Evolutionary conservation across 768 basidiomycete genomes (phyloP), one percentile per base, ranked within the genome.

Genomic region (Mycena chlorophos): DNA sequence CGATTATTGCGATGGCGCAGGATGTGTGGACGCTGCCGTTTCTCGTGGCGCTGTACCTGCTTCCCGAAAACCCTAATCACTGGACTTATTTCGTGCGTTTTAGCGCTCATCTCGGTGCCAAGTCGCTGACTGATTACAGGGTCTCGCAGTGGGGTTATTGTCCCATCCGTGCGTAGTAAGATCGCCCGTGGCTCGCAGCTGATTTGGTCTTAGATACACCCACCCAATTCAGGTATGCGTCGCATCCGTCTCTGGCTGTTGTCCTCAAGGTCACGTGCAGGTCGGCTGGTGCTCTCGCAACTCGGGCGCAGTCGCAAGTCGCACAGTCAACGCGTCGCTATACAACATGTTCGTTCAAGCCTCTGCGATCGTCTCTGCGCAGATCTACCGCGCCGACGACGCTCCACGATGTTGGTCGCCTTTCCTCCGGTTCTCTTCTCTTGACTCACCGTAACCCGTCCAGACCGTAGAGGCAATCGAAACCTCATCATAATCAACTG

Each of bases 341-440:
- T 86, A 87, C 66, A 87, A 86, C 60, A 83, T 86, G 77, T 81
- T 79, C 57, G 82, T 85, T n/a, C 83, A 86, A 66, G 78, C 78
- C 3, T 80, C 80, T 17, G 74, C 70, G 17, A 78, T 85, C 29
- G 68, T 79, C 31, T 76, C 76, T 58, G 79, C 79, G 54, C 43
- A 75, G 8, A 19, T 50, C 13, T 23, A 30, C 37, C 28, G n/a
- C n/a, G n/a, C n/a, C n/a, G n/a, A n/a, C n/a, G n/a, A n/a, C n/a
- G n/a, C n/a, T n/a, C n/a, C n/a, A n/a, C n/a, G n/a, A n/a, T n/a
- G n/a, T n/a, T n/a, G n/a, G n/a, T n/a, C n/a, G n/a, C n/a, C n/a
- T n/a, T n/a, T n/a, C n/a, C n/a, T n/a, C n/a, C n/a, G n/a, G n/a
- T n/a, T n/a, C n/a, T n/a, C n/a, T n/a, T n/a, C n/a, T n/a, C n/a